Percentiles rank a stretch among this genome's conserved stretches.
Conservation (phyloP, 2,329 filamentous ascomycete genomes). For the Cadophora sp. region DNA sequence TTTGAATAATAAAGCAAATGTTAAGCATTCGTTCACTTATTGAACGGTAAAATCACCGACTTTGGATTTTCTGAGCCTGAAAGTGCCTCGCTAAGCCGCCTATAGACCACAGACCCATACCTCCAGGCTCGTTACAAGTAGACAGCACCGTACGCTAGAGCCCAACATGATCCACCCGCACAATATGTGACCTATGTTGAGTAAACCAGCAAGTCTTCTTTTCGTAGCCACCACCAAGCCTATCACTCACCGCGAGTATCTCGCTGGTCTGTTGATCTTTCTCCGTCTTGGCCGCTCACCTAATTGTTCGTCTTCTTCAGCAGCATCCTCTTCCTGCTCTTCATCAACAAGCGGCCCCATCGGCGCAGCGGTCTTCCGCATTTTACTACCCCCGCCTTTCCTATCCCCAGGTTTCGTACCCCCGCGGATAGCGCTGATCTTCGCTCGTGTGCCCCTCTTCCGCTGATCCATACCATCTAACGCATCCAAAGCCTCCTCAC, state of each 20-base stretch:
- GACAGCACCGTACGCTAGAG: too few relatives aligned
- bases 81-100: too few relatives aligned
- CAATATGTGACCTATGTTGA: not conserved
- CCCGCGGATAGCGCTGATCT: constrained; percentile 26
- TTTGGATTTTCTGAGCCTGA: too few relatives aligned
- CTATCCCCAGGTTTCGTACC: constrained; percentile 8
- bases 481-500: constrained; percentile 36
- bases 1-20: too few relatives aligned
- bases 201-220: not conserved
- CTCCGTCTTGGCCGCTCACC: constrained; percentile 7
- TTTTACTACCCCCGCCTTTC: constrained; percentile 14
- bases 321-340: constrained; percentile 7
- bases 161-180: not conserved
- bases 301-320: constrained; percentile 5
- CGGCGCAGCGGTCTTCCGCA: constrained; percentile 24
- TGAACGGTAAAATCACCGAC: too few relatives aligned
- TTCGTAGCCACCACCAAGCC: not conserved
- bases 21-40: too few relatives aligned
- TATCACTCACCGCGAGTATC: constrained; percentile 5
- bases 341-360: constrained; percentile 1
- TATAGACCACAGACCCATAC: too few relatives aligned
- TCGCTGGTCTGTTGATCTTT: constrained; percentile 12
- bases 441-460: constrained; percentile 24
- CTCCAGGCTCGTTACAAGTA: too few relatives aligned
- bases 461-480: constrained; percentile 34